Evolutionary conservation across 2,329 filamentous ascomycete genomes (phyloP).

Genomic region (Alternaria hordeiaustralica): DNA sequence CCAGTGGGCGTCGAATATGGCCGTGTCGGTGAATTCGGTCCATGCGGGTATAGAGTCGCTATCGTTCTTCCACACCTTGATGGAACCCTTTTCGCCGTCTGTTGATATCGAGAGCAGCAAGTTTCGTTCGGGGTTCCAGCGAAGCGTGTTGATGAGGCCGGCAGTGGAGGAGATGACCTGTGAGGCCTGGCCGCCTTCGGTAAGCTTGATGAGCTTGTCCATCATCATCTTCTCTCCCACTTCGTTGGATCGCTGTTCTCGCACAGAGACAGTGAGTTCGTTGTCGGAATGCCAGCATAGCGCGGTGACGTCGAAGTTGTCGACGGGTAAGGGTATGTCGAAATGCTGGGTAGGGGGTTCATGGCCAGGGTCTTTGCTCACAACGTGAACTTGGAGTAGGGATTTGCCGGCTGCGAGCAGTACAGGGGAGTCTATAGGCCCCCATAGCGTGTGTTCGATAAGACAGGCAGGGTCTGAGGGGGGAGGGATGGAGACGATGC

Average conservation of each 20-base stretch:
- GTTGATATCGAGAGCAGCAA: constrained; percentile 48
- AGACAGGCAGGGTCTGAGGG: constrained; percentile 30
- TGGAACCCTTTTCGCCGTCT: constrained; percentile 48
- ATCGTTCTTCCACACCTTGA: constrained; percentile 48
- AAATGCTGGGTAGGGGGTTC: constrained; percentile 20
- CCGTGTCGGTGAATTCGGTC: constrained; percentile 50
- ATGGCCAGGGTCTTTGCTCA: constrained; percentile 22
- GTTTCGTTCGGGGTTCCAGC: constrained; percentile 45
- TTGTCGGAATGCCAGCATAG: constrained; percentile 45
- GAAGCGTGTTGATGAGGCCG: constrained; percentile 46
- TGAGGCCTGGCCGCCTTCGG: constrained; percentile 36
- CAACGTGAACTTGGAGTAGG: constrained; percentile 41
- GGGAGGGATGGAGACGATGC: constrained; percentile 38
- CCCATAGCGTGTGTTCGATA: constrained; percentile 47
- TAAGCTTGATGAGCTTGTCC: constrained; percentile 46
- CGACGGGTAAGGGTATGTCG: constrained; percentile 38
- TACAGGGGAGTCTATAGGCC: constrained; percentile 35
- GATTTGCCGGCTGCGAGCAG: constrained; percentile 47
- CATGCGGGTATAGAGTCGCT: constrained; percentile 49
- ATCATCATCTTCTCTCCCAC: constrained; percentile 47
- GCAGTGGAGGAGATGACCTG: constrained; percentile 46
- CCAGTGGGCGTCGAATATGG: constrained; percentile 54
- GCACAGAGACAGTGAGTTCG: constrained; percentile 44
- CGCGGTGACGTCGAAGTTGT: constrained; percentile 44
- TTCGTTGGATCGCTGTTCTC: constrained; percentile 46